Evolutionary conservation across 257 asterid genomes (phyloP), one percentile per base, ranked within the genome.

Genomic region (Solanum paucissectum): DNA sequence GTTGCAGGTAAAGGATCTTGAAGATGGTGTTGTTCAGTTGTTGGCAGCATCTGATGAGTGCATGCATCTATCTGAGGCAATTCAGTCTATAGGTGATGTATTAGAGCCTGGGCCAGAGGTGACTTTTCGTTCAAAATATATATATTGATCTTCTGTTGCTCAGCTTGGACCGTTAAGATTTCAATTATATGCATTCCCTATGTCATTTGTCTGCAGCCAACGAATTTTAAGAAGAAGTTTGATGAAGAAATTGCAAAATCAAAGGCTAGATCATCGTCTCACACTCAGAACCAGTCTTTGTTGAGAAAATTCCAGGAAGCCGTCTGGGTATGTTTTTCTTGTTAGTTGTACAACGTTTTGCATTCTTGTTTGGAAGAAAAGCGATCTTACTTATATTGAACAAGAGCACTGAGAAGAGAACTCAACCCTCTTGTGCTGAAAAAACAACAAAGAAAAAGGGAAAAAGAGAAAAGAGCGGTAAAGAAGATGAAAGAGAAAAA

Each of bases 271-370:
- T 83, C 93, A 21, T 87, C 94, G 52, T 93, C 95, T 87, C 86
- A 32, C 82, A 49, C 93, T 9, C 93, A 94, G 89, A 93, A 92
- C 89, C 89, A 91, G 87, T 89, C 71, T 52, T 88, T 91, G 91
- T 82, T 97, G 87, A 91, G 99, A 46, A 97, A 95, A 84, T 97
- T 97, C 73, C 94, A 92, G 88, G 98, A 97, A 92, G 98, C 98
- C 88, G 87, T 97, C 86, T 97, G 99, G 99, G 99, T 97, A 94
- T 82, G 90, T 46, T 73, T 42, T 71, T 33, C 74, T 73, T n/a
- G 5, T 20, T 86, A 86, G 38, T 49, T 46, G 71, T 86, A 62
- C 83, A 52, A n/a, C 33, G 21, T 32, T 71, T 74, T 72, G 66
- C 49, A 6, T 40, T 69, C 49, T 18, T 20, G 42, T 86, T 86